Percentiles rank a stretch among this genome's conserved stretches.
Conservation (phyloP, 2,329 filamentous ascomycete species). For the Stachybotrys chartarum region DNA sequence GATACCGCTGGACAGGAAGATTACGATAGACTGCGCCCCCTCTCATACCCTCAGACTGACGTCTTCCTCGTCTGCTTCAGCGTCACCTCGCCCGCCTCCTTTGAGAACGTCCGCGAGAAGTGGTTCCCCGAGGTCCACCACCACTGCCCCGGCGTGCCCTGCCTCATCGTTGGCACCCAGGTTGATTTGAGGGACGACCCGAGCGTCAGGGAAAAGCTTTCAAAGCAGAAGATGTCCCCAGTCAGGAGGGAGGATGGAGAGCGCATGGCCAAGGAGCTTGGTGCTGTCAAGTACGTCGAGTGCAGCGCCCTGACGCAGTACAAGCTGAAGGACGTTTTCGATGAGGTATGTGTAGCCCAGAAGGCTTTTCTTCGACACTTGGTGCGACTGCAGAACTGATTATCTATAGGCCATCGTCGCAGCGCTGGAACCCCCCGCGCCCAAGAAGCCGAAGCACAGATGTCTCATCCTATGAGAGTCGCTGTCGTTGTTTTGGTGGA, state of each 20-base stretch:
- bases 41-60: constrained; percentile 97
- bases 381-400: constrained; percentile 7
- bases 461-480: constrained; percentile 58
- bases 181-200: constrained; percentile 90
- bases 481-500: not conserved
- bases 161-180: constrained; percentile 95
- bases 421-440: constrained; percentile 78
- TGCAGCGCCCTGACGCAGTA: constrained; percentile 97
- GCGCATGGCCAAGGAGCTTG: constrained; percentile 93
- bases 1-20: constrained; percentile 99
- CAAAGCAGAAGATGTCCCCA: constrained; percentile 93
- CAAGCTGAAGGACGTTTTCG: constrained; percentile 98
- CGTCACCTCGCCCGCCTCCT: constrained; percentile 92
- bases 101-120: constrained; percentile 98
- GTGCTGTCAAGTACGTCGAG: constrained; percentile 97
- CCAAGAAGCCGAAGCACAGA: constrained; percentile 68
- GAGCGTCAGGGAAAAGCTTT: constrained; percentile 80
- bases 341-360: constrained; percentile 63
- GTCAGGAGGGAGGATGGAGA: constrained; percentile 91
- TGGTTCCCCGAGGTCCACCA: constrained; percentile 99
- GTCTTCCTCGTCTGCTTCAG: constrained; percentile 99
- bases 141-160: constrained; percentile 95
- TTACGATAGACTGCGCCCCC: constrained; percentile 92
- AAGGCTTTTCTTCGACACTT: not conserved
- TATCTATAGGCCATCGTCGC: constrained; percentile 80